Evolutionary conservation across 768 basidiomycete species (phyloP), one percentile per base, ranked within the genome.

Genomic region (Pholiota molesta): DNA sequence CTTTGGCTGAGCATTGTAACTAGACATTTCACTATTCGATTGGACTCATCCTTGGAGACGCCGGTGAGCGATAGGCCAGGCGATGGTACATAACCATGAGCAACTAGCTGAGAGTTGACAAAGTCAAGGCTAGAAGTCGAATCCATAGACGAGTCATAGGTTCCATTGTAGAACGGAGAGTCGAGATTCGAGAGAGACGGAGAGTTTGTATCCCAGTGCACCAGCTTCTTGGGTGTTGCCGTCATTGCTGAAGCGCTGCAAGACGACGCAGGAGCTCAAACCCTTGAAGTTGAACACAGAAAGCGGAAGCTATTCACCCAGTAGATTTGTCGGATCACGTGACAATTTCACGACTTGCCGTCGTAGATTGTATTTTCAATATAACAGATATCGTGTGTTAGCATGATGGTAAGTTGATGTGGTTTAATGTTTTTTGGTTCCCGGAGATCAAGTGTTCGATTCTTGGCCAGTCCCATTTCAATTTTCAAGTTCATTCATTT

Each of bases 31-130:
- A 88, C 82, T 23, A 88, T 74, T 23, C 76, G 76, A 19, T 89
- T 86, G 17, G 81, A 78, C 35, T 89, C 81, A 3, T 80, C 71
- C 52, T 79, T 80, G 0, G 84, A 79, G 13, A 89, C 73, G 0
- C 89, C 89, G 0, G 91, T 90, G 39, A 95, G 76, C 13, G 79
- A 85, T 19, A 95, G 74, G 0, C 93, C 92, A 0, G 88, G 86
- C 1, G 81, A 69, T 10, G 83, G 69, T 1, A 83, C 75, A 66
- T 91, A 95, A 8, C 94, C 94, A 76, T 95, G 93, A 2, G 93
- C 88, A 52, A 92, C 74, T 6, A 95, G 83, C 66, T 95, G 94
- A 19, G 88, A 78, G 69, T 94, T 95, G 69, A 94, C 81, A 69
- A 91, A 94, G 60, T 92, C 88, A 26, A 92, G 72, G 61, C 83